phyloP scores from a whole-genome alignment of 805 yeast genomes.

The Yarrowia bubula region DNA sequence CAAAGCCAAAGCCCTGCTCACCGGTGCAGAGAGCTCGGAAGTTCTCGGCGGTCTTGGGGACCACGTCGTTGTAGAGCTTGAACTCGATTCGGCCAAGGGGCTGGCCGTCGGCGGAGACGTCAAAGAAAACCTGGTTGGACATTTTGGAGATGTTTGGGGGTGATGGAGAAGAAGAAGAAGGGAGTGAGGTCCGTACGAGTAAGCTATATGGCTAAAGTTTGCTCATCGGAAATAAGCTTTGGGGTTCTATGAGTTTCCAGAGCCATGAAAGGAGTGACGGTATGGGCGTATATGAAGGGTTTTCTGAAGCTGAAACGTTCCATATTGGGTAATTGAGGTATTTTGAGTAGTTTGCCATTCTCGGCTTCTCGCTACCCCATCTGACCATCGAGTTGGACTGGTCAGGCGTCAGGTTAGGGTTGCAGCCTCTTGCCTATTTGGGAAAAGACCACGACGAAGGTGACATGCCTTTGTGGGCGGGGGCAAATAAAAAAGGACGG shows the following conservation, averaged over 20 bases:
- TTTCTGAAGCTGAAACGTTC: neutral
- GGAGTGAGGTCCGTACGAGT: neutral
- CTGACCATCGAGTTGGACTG: neutral
- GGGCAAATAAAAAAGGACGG: neutral
- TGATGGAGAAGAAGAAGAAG: conserved; percentile 3
- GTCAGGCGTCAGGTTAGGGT: conserved; percentile 1
- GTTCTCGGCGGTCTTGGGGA: conserved; percentile 94
- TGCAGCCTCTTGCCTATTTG: neutral
- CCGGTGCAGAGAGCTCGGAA: conserved; percentile 94
- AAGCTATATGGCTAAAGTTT: conserved; percentile 9
- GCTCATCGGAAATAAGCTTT: conserved; percentile 9
- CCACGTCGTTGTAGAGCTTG: conserved; percentile 84
- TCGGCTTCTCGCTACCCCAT: neutral
- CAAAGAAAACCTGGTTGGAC: conserved; percentile 27
- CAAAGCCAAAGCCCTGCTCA: conserved; percentile 91
- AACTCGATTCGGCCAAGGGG: conserved; percentile 81
- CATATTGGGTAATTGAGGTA: neutral
- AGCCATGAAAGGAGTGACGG: neutral
- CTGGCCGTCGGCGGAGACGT: conserved; percentile 43
- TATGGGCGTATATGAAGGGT: neutral
- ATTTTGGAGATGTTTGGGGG: neutral
- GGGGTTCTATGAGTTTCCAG: conserved; percentile 13
- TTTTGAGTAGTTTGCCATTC: neutral
- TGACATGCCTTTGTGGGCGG: neutral
- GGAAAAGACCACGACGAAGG: conserved; percentile 11